Evolutionary conservation across 495 filamentous ascomycete species (phyloP).

Genomic region (Aspergillus cristatus): DNA sequence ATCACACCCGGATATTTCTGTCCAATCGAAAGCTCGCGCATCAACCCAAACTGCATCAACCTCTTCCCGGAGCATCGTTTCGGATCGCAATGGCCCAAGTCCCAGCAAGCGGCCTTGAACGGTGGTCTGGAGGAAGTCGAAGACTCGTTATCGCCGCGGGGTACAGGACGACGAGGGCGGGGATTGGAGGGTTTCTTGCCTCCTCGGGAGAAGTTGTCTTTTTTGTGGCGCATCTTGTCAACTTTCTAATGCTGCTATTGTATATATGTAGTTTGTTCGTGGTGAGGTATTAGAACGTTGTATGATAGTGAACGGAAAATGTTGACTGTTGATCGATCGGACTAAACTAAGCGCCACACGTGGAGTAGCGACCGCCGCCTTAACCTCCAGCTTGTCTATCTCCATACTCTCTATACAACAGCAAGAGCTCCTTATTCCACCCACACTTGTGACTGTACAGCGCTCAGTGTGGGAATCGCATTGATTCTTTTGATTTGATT

Average conservation of each 20-base stretch:
- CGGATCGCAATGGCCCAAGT: slow-evolving; percentile 93
- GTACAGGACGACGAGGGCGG: slow-evolving; percentile 37
- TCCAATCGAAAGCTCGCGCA: slow-evolving; percentile 87
- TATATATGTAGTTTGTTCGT: too few species aligned
- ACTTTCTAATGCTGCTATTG: too few species aligned
- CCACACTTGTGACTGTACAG: neutral
- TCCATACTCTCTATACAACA: too few species aligned
- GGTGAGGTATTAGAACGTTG: too few species aligned
- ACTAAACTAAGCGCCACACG: too few species aligned
- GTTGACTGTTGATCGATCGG: too few species aligned
- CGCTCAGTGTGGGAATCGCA: neutral
- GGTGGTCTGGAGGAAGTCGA: slow-evolving; percentile 40
- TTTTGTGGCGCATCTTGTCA: slow-evolving; percentile 88
- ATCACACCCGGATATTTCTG: slow-evolving; percentile 86
- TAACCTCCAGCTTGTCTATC: too few species aligned
- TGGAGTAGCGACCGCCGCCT: too few species aligned
- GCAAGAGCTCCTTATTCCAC: too few species aligned
- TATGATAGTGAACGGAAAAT: too few species aligned
- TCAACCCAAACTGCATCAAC: slow-evolving; percentile 80
- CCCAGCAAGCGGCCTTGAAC: slow-evolving; percentile 95
- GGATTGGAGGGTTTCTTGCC: slow-evolving; percentile 54
- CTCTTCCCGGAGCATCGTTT: slow-evolving; percentile 95
- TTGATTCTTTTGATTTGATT: slow-evolving; percentile 2
- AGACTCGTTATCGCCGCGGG: slow-evolving; percentile 33
- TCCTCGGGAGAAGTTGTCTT: slow-evolving; percentile 68